These are phyloP conservation scores for Crepidotus variabilis DNA, from an alignment of 768 basidiomycete species.

Conservation along the genomic window DNA sequence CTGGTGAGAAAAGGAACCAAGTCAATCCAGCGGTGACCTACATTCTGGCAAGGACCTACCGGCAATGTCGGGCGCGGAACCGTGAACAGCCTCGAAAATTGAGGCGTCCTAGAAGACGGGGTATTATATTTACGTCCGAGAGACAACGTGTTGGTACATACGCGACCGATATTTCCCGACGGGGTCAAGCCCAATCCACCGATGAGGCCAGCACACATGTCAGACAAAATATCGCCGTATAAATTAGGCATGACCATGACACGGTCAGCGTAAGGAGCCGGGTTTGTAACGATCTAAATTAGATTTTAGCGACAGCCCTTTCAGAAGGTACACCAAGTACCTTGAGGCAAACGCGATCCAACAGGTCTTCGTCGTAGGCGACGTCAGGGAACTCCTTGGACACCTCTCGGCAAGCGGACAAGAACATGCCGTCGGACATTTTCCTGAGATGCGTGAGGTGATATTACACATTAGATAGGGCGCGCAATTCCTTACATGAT, in stretches of 20 bases:
- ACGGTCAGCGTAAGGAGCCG: constrained; percentile 87
- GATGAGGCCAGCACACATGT: constrained; percentile 98
- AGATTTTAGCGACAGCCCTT: neutral
- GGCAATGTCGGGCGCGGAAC: constrained; percentile 98
- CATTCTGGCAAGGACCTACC: constrained; percentile 40
- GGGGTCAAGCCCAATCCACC: constrained; percentile 97
- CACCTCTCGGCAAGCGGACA: constrained; percentile 94
- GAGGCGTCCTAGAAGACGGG: constrained; percentile 74
- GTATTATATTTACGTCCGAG: neutral
- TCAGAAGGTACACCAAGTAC: constrained; percentile 32
- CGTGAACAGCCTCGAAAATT: constrained; percentile 99
- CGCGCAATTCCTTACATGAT: constrained; percentile 71
- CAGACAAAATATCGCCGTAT: constrained; percentile 92
- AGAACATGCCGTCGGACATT: constrained; percentile 99
- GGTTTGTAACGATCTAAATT: constrained; percentile 83
- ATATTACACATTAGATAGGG: neutral
- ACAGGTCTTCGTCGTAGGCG: constrained; percentile 92
- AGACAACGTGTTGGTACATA: constrained; percentile 30
- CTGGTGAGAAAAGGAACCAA: constrained; percentile 28
- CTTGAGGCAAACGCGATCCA: constrained; percentile 94
- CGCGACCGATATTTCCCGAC: constrained; percentile 95
- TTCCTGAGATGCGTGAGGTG: constrained; percentile 58
- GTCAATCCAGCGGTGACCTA: constrained; percentile 4
- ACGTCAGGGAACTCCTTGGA: constrained; percentile 94
- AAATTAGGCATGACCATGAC: constrained; percentile 99